These are phyloP conservation scores for Patellifolia procumbens DNA, from an alignment of 179 eudicot genomes.

Conservation along the genomic window DNA sequence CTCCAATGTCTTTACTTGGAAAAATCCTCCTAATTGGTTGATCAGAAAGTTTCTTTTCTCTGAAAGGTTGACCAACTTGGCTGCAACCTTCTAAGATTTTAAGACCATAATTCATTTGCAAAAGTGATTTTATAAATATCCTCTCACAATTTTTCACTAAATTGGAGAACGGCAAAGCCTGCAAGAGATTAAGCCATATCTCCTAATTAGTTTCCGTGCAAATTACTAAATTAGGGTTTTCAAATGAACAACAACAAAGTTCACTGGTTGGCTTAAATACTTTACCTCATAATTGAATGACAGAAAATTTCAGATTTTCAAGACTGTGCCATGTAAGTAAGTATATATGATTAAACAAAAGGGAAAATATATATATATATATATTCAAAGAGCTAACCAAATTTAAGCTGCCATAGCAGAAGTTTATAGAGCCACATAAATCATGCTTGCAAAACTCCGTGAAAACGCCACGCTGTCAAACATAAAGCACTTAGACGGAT, in stretches of 20 bases:
- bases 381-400: constrained; percentile 50
- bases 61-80: constrained; percentile 32
- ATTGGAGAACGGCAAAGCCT: constrained; percentile 72
- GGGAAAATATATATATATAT: neutral
- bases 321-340: neutral
- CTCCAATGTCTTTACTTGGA: constrained; percentile 59
- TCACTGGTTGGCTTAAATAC: neutral
- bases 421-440: constrained; percentile 43
- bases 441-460: constrained; percentile 74
- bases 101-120: constrained; percentile 30
- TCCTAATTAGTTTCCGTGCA: neutral
- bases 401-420: constrained; percentile 34
- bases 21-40: constrained; percentile 49
- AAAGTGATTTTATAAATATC: constrained; percentile 49
- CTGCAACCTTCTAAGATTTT: constrained; percentile 30
- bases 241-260: neutral
- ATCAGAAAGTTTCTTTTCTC: constrained; percentile 37
- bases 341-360: neutral
- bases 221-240: neutral
- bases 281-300: neutral
- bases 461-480: constrained; percentile 60
- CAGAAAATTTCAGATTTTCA: neutral
- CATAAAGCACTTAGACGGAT: constrained; percentile 16
- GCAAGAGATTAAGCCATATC: constrained; percentile 26
- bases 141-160: constrained; percentile 53